These are phyloP conservation scores for Barnettozyma vustinii DNA, from an alignment of 805 yeast species.

Conservation along the genomic window DNA sequence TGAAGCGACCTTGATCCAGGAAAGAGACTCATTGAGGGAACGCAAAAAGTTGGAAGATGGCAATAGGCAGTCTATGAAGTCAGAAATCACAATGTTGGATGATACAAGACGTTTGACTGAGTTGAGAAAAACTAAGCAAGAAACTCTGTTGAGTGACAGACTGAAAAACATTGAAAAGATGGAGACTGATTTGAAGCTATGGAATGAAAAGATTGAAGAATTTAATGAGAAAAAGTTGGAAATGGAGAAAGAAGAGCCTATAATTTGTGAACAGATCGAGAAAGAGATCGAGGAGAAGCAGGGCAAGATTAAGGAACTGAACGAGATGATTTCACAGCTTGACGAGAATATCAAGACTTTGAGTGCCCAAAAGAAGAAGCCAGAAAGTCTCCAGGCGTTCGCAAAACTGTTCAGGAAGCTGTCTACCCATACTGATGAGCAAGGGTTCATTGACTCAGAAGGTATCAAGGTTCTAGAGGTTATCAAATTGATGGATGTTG, in stretches of 20 bases:
- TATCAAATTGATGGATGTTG: constrained; percentile 16
- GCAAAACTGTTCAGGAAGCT: constrained; percentile 15
- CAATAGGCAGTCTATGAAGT: constrained; percentile 34
- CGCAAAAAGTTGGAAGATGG: constrained; percentile 37
- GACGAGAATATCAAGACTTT: constrained; percentile 17
- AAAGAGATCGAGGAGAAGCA: constrained; percentile 14
- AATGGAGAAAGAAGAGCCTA: constrained; percentile 15
- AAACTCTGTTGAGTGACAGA: constrained; percentile 25
- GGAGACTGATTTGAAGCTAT: constrained; percentile 29
- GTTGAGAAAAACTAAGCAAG: constrained; percentile 30
- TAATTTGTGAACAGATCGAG: constrained; percentile 16
- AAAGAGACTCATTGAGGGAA: constrained; percentile 33
- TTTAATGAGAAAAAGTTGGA: constrained; percentile 16
- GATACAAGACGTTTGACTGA: constrained; percentile 35
- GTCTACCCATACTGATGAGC: constrained; percentile 15
- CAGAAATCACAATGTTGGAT: constrained; percentile 37
- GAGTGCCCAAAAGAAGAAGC: constrained; percentile 17
- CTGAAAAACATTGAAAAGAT: constrained; percentile 29
- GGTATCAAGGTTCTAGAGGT: constrained; percentile 18
- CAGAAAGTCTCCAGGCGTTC: constrained; percentile 14
- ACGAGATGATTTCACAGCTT: constrained; percentile 8
- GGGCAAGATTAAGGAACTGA: constrained; percentile 6
- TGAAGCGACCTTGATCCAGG: constrained; percentile 29
- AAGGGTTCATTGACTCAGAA: constrained; percentile 21
- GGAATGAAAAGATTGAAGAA: constrained; percentile 28